phyloP scores from a whole-genome alignment of 352 stramenopile species.

The Phytophthora sojae region DNA sequence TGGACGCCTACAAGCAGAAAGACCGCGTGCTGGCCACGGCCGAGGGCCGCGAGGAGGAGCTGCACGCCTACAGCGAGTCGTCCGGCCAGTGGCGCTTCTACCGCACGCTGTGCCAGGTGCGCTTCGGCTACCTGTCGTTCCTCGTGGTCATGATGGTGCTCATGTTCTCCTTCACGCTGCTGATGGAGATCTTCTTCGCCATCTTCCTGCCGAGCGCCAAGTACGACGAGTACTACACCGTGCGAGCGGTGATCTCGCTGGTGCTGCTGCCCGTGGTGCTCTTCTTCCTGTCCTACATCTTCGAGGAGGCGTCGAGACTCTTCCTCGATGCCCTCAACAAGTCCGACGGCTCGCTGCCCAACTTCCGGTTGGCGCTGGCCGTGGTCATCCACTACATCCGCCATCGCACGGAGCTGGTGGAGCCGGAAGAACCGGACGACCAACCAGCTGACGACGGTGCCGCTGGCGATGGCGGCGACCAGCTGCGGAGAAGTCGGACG shows the following conservation, averaged over 20 bases:
- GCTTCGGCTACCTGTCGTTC: slow-evolving; percentile 83
- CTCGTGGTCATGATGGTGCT: slow-evolving; percentile 86
- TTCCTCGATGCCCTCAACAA: slow-evolving; percentile 83
- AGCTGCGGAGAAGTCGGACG: slow-evolving; percentile 30
- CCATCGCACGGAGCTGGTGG: slow-evolving; percentile 63
- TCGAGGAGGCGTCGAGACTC: slow-evolving; percentile 70
- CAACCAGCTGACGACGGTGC: slow-evolving; percentile 12
- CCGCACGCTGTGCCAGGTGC: slow-evolving; percentile 76
- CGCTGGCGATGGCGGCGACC: slow-evolving; percentile 1
- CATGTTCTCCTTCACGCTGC: slow-evolving; percentile 85
- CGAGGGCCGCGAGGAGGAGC: slow-evolving; percentile 64
- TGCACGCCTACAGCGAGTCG: slow-evolving; percentile 53
- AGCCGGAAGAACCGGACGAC: slow-evolving; percentile 26
- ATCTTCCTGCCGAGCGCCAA: slow-evolving; percentile 85
- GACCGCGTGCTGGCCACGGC: slow-evolving; percentile 56
- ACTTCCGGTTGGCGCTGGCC: slow-evolving; percentile 78
- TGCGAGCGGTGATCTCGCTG: slow-evolving; percentile 65
- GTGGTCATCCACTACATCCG: slow-evolving; percentile 85
- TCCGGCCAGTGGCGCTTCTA: slow-evolving; percentile 70
- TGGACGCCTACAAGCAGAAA: slow-evolving; percentile 41
- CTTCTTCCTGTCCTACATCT: slow-evolving; percentile 86
- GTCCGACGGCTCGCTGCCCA: slow-evolving; percentile 70
- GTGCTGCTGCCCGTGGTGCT: slow-evolving; percentile 67
- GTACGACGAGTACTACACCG: slow-evolving; percentile 69
- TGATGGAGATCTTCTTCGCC: slow-evolving; percentile 90